Base-by-base conservation (phyloP, 208 protist species). In the Tritrichomonas musculus region DNA sequence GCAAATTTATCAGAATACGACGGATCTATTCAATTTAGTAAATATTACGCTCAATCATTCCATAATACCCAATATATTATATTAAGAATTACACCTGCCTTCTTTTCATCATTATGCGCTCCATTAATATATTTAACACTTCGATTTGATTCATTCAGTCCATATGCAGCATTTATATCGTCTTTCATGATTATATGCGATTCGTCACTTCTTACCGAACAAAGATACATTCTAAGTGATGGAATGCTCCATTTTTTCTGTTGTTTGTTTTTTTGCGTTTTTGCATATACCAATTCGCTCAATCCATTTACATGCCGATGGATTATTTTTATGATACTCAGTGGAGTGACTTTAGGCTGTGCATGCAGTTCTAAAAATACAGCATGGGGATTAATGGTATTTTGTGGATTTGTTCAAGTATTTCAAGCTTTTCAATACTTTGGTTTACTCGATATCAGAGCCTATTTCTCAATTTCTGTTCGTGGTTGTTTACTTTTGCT, bases 81-180 rank as follows among this genome's bases (percentile, higher is more conserved):
- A 57, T 33, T 88, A 0, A 27, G 77, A 53, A 1, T 88, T 0
- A 60, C 47, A 27, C 41, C 41, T 27, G 77, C 77, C 11, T 27
- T 88, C 9, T 88, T 88, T 88, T 88, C 77, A 33, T 88, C 77
- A n/a, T 88, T 88, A 36, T 88, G 77, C 30, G 41, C 77, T 39
- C 77, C 77, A 27, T 39, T 88, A 9, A 88, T 88, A 39, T 88
- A 88, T 49, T 20, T 88, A 11, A 39, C 77, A 88, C 3, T 88
- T 1, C 39, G 77, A 22, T 88, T 88, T 88, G 17, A 8, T 36
- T 5, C 9, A n/a, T 57, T 88, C 27, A 53, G 41, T n/a, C 0
- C 9, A 27, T 22, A 47, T 50, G 41, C 47, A 39, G 9, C 77
- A 17, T 88, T 88, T 39, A 47, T 88, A 33, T 88, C 77, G 20